Evolutionary conservation across 768 basidiomycete species (phyloP), one percentile per base, ranked within the genome.

Genomic region (Exsudoporus frostii): DNA sequence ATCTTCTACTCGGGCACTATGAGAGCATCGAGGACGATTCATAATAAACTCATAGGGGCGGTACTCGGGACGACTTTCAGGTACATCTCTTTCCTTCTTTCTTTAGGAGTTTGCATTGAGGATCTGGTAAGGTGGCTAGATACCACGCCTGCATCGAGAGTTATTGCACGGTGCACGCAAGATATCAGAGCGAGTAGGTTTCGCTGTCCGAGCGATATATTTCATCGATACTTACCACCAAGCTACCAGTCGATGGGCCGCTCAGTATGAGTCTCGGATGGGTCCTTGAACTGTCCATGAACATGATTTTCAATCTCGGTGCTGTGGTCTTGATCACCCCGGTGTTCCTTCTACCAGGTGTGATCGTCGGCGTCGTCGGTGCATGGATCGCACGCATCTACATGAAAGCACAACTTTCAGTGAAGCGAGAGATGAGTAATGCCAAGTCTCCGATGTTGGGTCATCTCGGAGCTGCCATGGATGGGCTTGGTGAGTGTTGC

Each of bases 351-450:
- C 25, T 50, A 6, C 49, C 49, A 13, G 29, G 49, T 9, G 24
- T 47, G 32, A 25, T 46, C 13, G 9, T 50, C 5, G 49, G 49
- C 9, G 32, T 34, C 10, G 5, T 47, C 1, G 49, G 49, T 10
- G n/a, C 14, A 36, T 46, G 43, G 42, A 7, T 50, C 32, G 49
- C 32, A 15, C 42, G 25, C 6, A 10, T 50, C 6, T 50, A 50
- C 14, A 33, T 50, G 43, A 50, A 50, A 27, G 43, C 43, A 1
- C 49, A 50, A 5, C 43, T 50, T 17, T 46, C 43, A n/a, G 42
- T 50, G 24, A 50, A 50, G 24, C 49, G 49, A 25, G 49, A 50
- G 42, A 50, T 50, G 49, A 46, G 49, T 13, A 50, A 50, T 17
- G 44, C 49, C 24, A 50, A n/a, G n/a, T 19, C 49, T 1, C 49